Percentiles rank a stretch among this genome's conserved stretches.
Evolutionary conservation across 2,329 filamentous ascomycete species (phyloP).

Genomic region (Dothistroma septosporum): DNA sequence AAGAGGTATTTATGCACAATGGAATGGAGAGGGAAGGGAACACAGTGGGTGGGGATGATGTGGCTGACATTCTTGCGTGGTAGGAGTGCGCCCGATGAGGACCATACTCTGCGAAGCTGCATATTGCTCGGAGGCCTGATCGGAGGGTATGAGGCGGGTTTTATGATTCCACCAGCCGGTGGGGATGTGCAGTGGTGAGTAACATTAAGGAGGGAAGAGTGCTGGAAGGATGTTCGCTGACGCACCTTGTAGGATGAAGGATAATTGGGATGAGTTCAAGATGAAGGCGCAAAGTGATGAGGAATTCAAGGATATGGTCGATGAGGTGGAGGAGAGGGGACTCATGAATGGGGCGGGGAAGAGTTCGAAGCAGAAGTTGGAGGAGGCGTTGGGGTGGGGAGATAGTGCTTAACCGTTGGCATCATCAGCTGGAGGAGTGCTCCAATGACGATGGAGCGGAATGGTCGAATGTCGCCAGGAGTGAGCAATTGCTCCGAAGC

Average conservation of each 20-base stretch:
- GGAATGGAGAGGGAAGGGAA: too few relatives aligned
- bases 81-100: conserved; percentile 12
- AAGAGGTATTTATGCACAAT: background rate
- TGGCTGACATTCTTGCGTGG: too few relatives aligned
- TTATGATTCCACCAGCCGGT: conserved; percentile 19
- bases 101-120: conserved; percentile 23
- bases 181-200: conserved; percentile 9
- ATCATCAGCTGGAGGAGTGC: background rate
- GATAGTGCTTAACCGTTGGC: conserved; percentile 20
- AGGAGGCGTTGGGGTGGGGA: conserved; percentile 31
- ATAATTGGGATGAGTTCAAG: conserved; percentile 34
- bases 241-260: conserved; percentile 20
- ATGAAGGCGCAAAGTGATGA: conserved; percentile 34
- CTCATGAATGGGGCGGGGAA: conserved; percentile 22
- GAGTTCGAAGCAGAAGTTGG: conserved; percentile 22
- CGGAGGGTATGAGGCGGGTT: conserved; percentile 34
- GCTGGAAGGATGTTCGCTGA: conserved; percentile 8
- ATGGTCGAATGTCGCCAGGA: background rate
- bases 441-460: background rate
- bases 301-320: conserved; percentile 33
- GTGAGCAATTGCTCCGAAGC: background rate
- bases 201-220: background rate
- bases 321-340: conserved; percentile 32
- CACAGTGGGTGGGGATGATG: too few relatives aligned
- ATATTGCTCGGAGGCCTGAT: conserved; percentile 30